Base-by-base conservation (phyloP, 108 stramenopile genomes). In the Nitzschia sp. region DNA sequence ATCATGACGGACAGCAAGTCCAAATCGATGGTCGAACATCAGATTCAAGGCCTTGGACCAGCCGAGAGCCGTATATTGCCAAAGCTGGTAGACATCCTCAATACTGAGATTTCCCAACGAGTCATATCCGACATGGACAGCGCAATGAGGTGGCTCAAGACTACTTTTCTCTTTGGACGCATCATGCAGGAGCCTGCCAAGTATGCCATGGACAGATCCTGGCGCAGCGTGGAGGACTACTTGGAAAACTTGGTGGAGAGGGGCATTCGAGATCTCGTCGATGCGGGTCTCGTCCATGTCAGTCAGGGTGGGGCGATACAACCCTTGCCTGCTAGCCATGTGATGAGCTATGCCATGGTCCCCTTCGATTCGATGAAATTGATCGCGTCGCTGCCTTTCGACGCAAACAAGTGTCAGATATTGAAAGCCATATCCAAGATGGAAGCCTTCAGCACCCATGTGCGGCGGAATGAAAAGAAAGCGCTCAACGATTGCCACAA, bases 291-390 rank as follows among this genome's bases (percentile, higher is more conserved):
- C 3, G 51, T 75, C 2, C 31, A 63, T 30, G 17, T 32, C 17
- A 48, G 46, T 19, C 42, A 55, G 6, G 38, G 49, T 19, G 60
- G 70, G 2, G 26, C 19, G 0, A 76, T 92, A 34, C 18, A 48
- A 30, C 89, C 89, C 33, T 42, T 66, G 8, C 61, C 75, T 21
- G 80, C 81, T 15, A 74, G 76, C 19, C 64, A 80, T 53, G 81
- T 96, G 25, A 96, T 96, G 95, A 89, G 86, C 59, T 75, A 80
- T 25, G 70, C 87, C 45, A 71, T 94, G 45, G 78, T 94, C 1
- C 79, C 82, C 42, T 90, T 88, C 66, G 68, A 80, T 24, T 55
- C 88, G 1, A 90, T 94, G 90, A 77, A 85, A 72, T 25, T 62
- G 1, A 89, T 96, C 8, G 68, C 85, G 6, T 69, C 74, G 18